Evolutionary conservation across 148 eudicot genomes (phyloP), one percentile per base, ranked within the genome.

Genomic region (Dianthus caryophyllus): DNA sequence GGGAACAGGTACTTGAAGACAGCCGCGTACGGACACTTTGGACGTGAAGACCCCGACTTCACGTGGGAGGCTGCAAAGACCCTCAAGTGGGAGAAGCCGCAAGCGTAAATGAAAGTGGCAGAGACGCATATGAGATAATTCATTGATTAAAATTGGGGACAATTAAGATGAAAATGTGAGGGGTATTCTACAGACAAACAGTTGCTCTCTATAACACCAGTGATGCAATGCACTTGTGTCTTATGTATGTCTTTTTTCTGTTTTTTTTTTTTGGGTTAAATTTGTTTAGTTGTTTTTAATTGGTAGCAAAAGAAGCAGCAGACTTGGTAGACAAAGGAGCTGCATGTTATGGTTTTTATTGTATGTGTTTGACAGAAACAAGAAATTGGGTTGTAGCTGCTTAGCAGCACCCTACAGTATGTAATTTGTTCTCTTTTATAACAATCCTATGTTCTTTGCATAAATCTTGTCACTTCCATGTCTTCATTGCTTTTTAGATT

Each of bases 61-160:
- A 56, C 84, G 31, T 80, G 84, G 84, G 84, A 80, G 76, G 73
- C 54, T 13, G 81, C 77, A 61, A 80, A 80, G 84, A 75, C 76
- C 71, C 84, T 81, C 70, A 77, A 81, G 66, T 77, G 81, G 81
- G 84, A 77, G 30, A 81, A 81, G 72, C 76, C 84, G 41, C 71
- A 75, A 25, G 79, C 62, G 11, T 75, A 71, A 64, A 44, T 22
- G 29, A 9, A 10, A 9, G 57, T 0, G 57, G 7, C 20, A 52
- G 13, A n/a, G 36, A 18, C n/a, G 54, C 53, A 2, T n/a, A 7
- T 11, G 50, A 14, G n/a, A n/a, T n/a, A n/a, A 22, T 75, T 75
- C 70, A 75, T 75, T 75, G 70, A 57, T 75, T 75, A 22, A 64
- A 64, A 63, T 18, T 47, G 58, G 78, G 38, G 38, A 3, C 38